Percentiles rank a stretch among this genome's conserved stretches.
These are phyloP conservation scores for Ceratocystis cacaofunesta DNA, from an alignment of 2,329 filamentous ascomycete species.

Conservation along the genomic window DNA sequence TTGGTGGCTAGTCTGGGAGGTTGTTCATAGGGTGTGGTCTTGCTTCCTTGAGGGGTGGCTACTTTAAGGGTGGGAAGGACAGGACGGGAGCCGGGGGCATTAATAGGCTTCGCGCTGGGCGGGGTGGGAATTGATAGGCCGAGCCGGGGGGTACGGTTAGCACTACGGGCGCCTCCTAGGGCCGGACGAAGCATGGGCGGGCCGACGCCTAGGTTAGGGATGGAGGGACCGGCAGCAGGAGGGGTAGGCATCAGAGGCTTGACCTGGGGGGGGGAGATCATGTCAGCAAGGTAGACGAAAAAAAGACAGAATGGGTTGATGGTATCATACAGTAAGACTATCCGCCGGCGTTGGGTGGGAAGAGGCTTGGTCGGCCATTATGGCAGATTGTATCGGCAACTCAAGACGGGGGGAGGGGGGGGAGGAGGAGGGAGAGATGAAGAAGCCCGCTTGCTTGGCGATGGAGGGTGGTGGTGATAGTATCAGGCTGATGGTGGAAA, in stretches of 20 bases:
- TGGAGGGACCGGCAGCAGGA: constrained; percentile 21
- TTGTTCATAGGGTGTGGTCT: constrained; percentile 55
- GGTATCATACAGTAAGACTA: constrained; percentile 14
- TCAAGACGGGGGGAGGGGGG: constrained; percentile 15
- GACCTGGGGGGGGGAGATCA: background rate
- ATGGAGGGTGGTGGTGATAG: background rate
- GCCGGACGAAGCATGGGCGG: constrained; percentile 72
- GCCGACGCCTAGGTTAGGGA: constrained; percentile 54
- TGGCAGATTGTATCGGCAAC: constrained; percentile 17
- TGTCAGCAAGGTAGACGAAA: background rate
- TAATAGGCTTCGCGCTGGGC: constrained; percentile 63
- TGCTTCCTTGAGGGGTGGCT: constrained; percentile 76
- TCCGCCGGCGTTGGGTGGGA: constrained; percentile 19
- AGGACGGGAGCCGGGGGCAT: constrained; percentile 31
- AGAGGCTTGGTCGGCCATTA: constrained; percentile 21
- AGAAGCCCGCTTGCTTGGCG: background rate
- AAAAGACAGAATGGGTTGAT: background rate
- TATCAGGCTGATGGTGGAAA: background rate
- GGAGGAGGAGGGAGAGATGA: background rate
- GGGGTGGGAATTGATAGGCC: constrained; percentile 84
- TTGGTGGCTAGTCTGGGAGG: constrained; percentile 23
- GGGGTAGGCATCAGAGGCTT: constrained; percentile 19
- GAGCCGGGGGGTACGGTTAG: constrained; percentile 56
- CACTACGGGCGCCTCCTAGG: constrained; percentile 54
- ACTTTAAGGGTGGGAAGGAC: constrained; percentile 67